Base-by-base conservation (phyloP, 768 basidiomycete species). In the Chalciporus sphaerocephalus region DNA sequence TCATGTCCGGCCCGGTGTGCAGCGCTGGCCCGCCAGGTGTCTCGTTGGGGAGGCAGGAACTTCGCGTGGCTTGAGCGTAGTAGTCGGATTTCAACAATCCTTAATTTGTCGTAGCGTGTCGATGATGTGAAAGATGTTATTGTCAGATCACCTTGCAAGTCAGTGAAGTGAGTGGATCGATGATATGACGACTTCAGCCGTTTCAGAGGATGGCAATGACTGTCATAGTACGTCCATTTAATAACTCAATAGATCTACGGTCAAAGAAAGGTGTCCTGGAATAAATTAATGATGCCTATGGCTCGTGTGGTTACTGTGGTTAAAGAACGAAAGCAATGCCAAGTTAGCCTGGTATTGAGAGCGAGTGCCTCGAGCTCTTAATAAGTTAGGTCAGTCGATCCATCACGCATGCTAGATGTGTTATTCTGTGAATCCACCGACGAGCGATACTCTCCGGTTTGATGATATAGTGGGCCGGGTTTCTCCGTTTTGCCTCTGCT, bases 21-120 rank as follows among this genome's bases (percentile, higher is more conserved):
- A 41, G 28, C 52, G 50, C 48, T 30, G 51, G 49, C 57, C 49
- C 46, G 50, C 54, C 47, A 34, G 48, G 53, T 48, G 61, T 52
- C 56, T 60, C 55, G n/a, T 47, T 39, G 27, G 52, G 30, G 57
- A 55, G 52, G 53, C 47, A 51, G 54, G 62, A 56, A 46, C 53
- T 54, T 57, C 51, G 46, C 40, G 55, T 43, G 69, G 51, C 65
- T 58, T 53, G 62, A 65, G 62, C 64, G 69, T 72, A 72, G 74
- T 73, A 69, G 72, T 69, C 60, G 82, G 84, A 80, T 86, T 86
- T 86, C 85, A 86, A 86, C 85, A 86, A 85, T 85, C 84, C 82
- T 42, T 61, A 57, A 59, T 63, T 52, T n/a, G n/a, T n/a, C n/a
- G 52, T 64, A 65, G 20, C 44, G 51, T 64, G 64, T 49, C 11